Conservation (phyloP, 352 stramenopile species). For the Globisporangium rhizosaccharum region DNA sequence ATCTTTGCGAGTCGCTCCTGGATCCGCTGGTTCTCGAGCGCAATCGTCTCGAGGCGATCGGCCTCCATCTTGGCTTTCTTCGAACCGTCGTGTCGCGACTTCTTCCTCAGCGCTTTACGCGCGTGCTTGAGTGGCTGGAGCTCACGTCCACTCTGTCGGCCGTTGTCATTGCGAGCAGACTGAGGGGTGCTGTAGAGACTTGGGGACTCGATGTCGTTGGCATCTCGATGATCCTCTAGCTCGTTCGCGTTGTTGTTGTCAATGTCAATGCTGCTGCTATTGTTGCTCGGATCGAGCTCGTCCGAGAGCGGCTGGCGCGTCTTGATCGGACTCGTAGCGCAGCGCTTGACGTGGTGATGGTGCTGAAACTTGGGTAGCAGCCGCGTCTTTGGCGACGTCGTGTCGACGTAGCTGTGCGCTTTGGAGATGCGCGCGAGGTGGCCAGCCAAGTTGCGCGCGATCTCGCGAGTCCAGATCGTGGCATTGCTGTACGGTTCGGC, state of each 20-base stretch:
- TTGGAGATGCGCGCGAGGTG: constrained; percentile 68
- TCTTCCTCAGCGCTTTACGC: constrained; percentile 11
- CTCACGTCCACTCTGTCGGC: not conserved
- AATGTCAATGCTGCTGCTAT: no score
- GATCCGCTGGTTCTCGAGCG: constrained; percentile 24
- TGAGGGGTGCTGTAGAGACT: not conserved
- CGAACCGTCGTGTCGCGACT: constrained; percentile 8
- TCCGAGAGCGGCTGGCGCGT: constrained; percentile 11
- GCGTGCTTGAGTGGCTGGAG: constrained; percentile 11
- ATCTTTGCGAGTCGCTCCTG: constrained; percentile 19
- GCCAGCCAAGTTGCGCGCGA: constrained; percentile 59
- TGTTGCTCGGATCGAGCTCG: no score
- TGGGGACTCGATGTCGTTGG: not conserved
- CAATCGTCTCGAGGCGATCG: constrained; percentile 14
- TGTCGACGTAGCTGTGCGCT: constrained; percentile 69
- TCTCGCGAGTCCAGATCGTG: constrained; percentile 69
- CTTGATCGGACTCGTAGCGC: constrained; percentile 45
- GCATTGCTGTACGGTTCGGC: constrained; percentile 76
- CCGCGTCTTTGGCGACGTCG: constrained; percentile 49
- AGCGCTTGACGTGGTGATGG: constrained; percentile 24
- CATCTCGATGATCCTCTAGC: not conserved
- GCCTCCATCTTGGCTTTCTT: constrained; percentile 22
- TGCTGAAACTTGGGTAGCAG: constrained; percentile 48
- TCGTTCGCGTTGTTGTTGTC: not conserved
- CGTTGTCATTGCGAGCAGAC: not conserved